Evolutionary conservation across 768 basidiomycete genomes (phyloP).

Genomic region (Lepiota venenata): DNA sequence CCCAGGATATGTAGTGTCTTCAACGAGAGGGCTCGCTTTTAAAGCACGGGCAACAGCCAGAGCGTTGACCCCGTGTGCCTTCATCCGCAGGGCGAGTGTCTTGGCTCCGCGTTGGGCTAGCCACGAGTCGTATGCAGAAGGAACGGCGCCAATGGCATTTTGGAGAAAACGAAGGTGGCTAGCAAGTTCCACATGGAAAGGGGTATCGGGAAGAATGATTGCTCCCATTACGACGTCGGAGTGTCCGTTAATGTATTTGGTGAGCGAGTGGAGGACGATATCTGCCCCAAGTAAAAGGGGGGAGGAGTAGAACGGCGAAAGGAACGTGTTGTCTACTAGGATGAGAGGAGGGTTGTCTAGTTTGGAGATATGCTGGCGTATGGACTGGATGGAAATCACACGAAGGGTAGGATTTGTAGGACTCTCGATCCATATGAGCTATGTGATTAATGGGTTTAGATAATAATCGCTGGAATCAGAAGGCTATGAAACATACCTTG

Average conservation of each 20-base stretch:
- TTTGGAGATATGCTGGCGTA: conserved; percentile 43
- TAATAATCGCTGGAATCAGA: background rate
- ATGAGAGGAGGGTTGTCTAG: conserved; percentile 69
- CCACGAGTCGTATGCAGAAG: conserved; percentile 86
- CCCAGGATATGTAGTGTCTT: conserved; percentile 85
- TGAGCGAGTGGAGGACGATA: conserved; percentile 78
- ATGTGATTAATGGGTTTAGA: background rate
- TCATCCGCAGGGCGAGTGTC: conserved; percentile 87
- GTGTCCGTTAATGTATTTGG: conserved; percentile 94
- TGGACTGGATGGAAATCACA: conserved; percentile 71
- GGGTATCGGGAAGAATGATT: conserved; percentile 54
- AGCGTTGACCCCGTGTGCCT: conserved; percentile 82
- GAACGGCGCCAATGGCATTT: conserved; percentile 83
- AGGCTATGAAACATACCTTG: conserved; percentile 47
- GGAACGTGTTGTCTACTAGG: conserved; percentile 93
- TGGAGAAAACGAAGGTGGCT: conserved; percentile 81
- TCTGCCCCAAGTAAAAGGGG: conserved; percentile 86
- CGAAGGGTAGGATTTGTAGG: conserved; percentile 95
- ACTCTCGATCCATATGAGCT: conserved; percentile 94
- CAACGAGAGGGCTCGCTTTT: conserved; percentile 52
- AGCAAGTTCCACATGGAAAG: conserved; percentile 43
- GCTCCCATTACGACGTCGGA: conserved; percentile 92
- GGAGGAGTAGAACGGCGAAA: conserved; percentile 88
- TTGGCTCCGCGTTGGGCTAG: conserved; percentile 88
- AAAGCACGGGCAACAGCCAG: conserved; percentile 70